Conservation (phyloP, 2,329 filamentous ascomycete species). For the Venturia aucupariae region DNA sequence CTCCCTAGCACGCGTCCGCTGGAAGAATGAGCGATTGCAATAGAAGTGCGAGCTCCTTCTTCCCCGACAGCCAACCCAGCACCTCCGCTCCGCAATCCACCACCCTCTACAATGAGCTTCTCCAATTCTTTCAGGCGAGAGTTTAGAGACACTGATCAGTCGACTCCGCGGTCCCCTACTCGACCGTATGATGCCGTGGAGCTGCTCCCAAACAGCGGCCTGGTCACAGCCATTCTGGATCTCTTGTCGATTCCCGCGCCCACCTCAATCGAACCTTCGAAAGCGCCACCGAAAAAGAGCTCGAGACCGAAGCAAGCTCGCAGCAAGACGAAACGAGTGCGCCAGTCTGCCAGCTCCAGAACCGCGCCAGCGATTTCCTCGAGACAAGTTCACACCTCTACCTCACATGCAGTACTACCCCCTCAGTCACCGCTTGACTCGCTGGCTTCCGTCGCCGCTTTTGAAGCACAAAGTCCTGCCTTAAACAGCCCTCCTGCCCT, state of each 20-base stretch:
- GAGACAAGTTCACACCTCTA: constrained; percentile 3
- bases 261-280: constrained; percentile 4
- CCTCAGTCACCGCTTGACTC: constrained; percentile 16
- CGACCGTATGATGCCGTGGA: constrained; percentile 7
- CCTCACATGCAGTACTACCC: neutral
- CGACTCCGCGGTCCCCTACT: neutral
- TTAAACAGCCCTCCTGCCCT: constrained; percentile 5
- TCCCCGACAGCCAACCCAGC: neutral
- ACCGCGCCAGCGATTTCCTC: neutral
- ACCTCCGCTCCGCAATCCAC: neutral
- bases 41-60: neutral
- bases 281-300: constrained; percentile 4
- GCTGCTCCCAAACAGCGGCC: constrained; percentile 5
- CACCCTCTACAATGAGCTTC: neutral
- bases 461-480: constrained; percentile 13
- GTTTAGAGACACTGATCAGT: constrained; percentile 5
- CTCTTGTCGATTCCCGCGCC: neutral
- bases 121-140: constrained; percentile 8
- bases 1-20: neutral
- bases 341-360: constrained; percentile 7
- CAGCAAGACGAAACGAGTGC: neutral
- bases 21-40: constrained; percentile 5
- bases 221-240: constrained; percentile 7
- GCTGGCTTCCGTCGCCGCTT: constrained; percentile 15
- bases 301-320: constrained; percentile 2